Evolutionary conservation across 2,329 filamentous ascomycete genomes (phyloP), one percentile per base, ranked within the genome.

Genomic region (Aspergillus viridinutans): DNA sequence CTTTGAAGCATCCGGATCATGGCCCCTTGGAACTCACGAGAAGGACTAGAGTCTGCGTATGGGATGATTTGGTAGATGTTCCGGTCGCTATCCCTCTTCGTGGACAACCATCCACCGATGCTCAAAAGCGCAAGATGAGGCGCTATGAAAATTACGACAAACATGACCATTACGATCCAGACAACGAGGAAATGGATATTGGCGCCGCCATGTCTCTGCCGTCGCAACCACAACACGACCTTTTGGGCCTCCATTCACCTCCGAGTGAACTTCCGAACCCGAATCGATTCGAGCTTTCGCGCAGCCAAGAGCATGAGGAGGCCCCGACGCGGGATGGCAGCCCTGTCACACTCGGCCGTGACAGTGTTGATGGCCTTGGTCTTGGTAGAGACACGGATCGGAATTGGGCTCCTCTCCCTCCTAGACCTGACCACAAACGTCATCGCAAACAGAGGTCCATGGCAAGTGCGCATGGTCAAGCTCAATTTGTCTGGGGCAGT

Each of bases 61-160:
- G 94, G 94, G 94, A 99, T 69, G 94, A 99, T 70, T 79, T 97
- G 23, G 94, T 99, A 23, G 94, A 99, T 67, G 90, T 99, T 17
- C 94, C 94, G 2, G 88, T 97, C 50, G 94, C 92, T 2, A 91
- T 97, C 32, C 93, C 93, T 25, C 87, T 99, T 81, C 87, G 90
- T 51, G 84, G 85, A 8, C 89, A 85, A 7, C 89, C 92, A 7
- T 93, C 90, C 4, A 86, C 87, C n/a, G 93, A 97, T 69, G 88
- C 90, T 79, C 86, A 88, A 58, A 84, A 89, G 54, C 86, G 85
- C 53, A 79, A 81, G 64, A 82, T 82, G 51, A 75, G 73, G 53
- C 79, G 78, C 56, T 67, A 81, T 49, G 62, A 65, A 26, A 55
- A 50, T 52, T 64, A 65, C 56, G 63, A 65, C 49, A 54, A 53